These are phyloP conservation scores for Leccinellum albellum DNA, from an alignment of 768 basidiomycete genomes.

Conservation along the genomic window DNA sequence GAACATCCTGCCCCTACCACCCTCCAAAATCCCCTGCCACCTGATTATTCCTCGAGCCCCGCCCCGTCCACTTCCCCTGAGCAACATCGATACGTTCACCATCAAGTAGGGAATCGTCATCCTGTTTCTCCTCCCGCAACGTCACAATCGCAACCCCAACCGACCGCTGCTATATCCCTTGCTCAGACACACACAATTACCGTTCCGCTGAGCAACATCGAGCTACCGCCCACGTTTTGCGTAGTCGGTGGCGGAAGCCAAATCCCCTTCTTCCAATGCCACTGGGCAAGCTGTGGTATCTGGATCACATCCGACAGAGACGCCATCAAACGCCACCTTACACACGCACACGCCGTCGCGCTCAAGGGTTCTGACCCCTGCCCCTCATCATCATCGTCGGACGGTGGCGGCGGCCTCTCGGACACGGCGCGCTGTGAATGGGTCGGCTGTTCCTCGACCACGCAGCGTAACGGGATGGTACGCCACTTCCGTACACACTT, in stretches of 20 bases:
- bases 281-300: conserved; percentile 10
- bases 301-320: conserved; percentile 21
- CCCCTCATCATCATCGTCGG: background rate
- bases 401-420: background rate
- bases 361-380: background rate
- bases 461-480: conserved; percentile 7
- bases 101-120: background rate
- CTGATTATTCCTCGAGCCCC: background rate
- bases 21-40: background rate
- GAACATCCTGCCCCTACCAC: background rate
- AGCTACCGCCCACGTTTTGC: background rate
- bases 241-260: background rate
- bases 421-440: conserved; percentile 9
- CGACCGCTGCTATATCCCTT: background rate
- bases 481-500: conserved; percentile 19
- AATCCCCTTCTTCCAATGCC: conserved; percentile 15
- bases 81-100: background rate
- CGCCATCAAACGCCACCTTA: conserved; percentile 13
- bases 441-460: conserved; percentile 5
- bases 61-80: no score
- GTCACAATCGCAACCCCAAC: background rate
- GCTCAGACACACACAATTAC: background rate
- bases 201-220: conserved; percentile 6
- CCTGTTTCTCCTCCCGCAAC: background rate
- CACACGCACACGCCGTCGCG: conserved; percentile 6